Conservation (phyloP, 192 early-diverging fungal genomes). For the Entomortierella beljakovae region DNA sequence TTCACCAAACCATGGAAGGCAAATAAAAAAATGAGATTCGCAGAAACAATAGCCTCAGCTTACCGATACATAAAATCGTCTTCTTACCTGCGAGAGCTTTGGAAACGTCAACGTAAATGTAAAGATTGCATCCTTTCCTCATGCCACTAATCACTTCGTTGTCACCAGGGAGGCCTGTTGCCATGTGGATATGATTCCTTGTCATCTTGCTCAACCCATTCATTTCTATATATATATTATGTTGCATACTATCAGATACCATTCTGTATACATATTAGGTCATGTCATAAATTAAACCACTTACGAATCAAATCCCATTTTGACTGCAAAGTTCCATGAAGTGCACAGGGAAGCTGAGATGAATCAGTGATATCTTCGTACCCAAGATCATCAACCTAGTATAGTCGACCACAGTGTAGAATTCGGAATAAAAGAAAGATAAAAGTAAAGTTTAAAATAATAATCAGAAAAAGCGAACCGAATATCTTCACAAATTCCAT, state of each 20-base stretch:
- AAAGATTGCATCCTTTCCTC: conserved; percentile 71
- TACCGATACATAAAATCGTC: not conserved
- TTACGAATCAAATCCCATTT: conserved; percentile 69
- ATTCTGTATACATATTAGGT: not conserved
- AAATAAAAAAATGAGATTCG: not conserved
- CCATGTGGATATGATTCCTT: conserved; percentile 94
- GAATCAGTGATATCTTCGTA: conserved; percentile 59
- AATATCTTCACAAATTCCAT: too few species aligned
- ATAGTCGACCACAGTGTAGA: not conserved
- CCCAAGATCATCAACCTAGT: conserved; percentile 59
- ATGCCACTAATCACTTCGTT: conserved; percentile 83
- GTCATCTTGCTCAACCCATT: conserved; percentile 80
- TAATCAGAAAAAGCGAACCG: too few species aligned
- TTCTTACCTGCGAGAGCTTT: conserved; percentile 73
- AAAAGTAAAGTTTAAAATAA: too few species aligned
- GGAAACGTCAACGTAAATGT: conserved; percentile 83
- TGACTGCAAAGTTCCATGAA: conserved; percentile 76
- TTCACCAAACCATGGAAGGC: not conserved
- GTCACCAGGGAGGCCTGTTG: conserved; percentile 74
- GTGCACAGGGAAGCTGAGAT: conserved; percentile 59
- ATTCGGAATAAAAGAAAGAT: not conserved
- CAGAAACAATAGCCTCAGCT: not conserved
- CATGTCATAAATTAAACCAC: not conserved
- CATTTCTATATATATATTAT: conserved; percentile 44
- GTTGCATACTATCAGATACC: not conserved